phyloP scores from a whole-genome alignment of 2,329 filamentous ascomycete species.

The Fusarium tjaetaba region DNA sequence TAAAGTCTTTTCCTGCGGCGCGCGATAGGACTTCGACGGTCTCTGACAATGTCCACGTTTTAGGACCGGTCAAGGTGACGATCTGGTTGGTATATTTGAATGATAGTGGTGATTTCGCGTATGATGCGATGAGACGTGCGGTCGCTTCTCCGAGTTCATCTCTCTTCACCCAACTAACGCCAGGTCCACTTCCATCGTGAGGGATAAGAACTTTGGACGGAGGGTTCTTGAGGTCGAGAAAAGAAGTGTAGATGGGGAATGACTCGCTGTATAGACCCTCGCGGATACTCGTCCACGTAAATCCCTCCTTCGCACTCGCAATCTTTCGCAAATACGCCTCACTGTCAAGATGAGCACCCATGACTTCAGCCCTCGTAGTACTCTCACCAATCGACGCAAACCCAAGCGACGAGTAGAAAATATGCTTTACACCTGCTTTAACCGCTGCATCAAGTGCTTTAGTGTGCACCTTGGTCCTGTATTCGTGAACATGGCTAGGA shows the following conservation, averaged over 20 bases:
- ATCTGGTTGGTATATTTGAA: conserved; percentile 9
- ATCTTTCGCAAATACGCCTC: conserved; percentile 12
- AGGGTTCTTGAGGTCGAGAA: conserved; percentile 13
- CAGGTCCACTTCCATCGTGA: conserved; percentile 18
- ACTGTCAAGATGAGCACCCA: conserved; percentile 31
- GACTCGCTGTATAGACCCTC: conserved; percentile 36
- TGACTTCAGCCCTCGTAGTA: conserved; percentile 14
- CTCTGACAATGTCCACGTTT: conserved; percentile 3
- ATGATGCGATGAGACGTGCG: conserved; percentile 11
- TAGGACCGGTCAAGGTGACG: conserved; percentile 10
- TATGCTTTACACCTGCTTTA: conserved; percentile 13
- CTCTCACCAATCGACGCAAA: conserved; percentile 1
- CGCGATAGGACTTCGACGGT: conserved; percentile 3
- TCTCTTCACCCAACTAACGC: conserved; percentile 31
- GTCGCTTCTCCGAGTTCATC: conserved; percentile 34
- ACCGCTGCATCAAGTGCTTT: conserved; percentile 23
- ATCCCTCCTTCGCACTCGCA: background rate
- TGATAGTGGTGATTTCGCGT: background rate
- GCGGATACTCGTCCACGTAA: conserved; percentile 29
- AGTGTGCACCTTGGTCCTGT: conserved; percentile 7
- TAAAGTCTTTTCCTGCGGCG: background rate
- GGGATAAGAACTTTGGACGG: conserved; percentile 1
- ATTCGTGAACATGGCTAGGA: conserved; percentile 30
- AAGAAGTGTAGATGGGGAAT: conserved; percentile 30
- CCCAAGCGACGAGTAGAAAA: conserved; percentile 28